Percentiles rank a stretch among this genome's conserved stretches.
phyloP scores from a whole-genome alignment of 2,329 filamentous ascomycete species.

The Cercospora sojina region DNA sequence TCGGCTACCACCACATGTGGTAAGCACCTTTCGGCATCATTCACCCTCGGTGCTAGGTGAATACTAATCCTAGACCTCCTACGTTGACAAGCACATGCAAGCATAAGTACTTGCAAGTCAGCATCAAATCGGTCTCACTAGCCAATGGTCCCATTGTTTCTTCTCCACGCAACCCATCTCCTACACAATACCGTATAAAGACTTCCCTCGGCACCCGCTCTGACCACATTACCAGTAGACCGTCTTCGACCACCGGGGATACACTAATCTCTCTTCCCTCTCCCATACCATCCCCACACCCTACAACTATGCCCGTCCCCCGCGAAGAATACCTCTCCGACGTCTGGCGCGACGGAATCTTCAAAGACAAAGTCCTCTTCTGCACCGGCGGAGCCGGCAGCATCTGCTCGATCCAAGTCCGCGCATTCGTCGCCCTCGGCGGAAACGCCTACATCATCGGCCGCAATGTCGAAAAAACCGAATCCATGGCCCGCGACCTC shows the following conservation, averaged over 20 bases:
- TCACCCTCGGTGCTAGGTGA: not conserved
- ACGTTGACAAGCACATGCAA: not conserved
- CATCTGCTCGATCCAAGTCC: constrained; percentile 91
- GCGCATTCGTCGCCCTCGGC: constrained; percentile 85
- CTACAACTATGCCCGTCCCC: constrained; percentile 51
- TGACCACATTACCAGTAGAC: not conserved
- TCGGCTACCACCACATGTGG: not conserved
- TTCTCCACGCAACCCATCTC: not conserved
- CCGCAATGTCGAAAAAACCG: constrained; percentile 84
- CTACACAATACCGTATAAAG: not conserved
- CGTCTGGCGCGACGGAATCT: constrained; percentile 84
- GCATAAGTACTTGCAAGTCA: not conserved
- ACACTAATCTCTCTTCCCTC: too few species aligned
- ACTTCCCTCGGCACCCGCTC: not conserved
- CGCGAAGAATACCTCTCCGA: constrained; percentile 75
- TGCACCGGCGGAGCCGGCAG: constrained; percentile 92
- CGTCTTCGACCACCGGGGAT: too few species aligned
- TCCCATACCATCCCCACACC: not conserved
- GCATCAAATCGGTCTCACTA: not conserved
- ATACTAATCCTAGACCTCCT: not conserved
- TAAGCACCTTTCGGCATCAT: not conserved
- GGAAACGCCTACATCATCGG: constrained; percentile 94
- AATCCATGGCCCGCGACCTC: constrained; percentile 75
- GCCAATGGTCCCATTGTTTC: not conserved
- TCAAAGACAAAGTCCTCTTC: constrained; percentile 85